Conservation (phyloP, 164 flowering plant genomes). For the Vitis rotundifolia region DNA sequence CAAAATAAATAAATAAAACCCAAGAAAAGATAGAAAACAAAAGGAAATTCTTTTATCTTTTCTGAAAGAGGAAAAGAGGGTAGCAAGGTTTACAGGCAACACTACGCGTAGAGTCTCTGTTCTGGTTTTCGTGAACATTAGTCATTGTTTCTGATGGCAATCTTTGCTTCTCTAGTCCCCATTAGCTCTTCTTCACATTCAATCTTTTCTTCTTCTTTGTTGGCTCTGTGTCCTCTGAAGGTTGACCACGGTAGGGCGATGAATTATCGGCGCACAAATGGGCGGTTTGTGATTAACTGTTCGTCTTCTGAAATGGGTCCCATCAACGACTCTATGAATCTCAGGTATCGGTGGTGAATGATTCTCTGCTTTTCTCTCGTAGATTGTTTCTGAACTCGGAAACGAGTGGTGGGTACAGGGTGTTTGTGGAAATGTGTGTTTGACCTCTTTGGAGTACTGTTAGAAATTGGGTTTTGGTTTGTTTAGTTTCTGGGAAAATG, state of each 20-base stretch:
- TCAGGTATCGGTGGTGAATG: slow-evolving; percentile 30
- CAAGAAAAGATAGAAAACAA: too few species aligned
- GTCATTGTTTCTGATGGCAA: slow-evolving; percentile 30
- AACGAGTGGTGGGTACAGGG: neutral
- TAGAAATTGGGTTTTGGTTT: neutral
- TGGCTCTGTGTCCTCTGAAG: slow-evolving; percentile 11
- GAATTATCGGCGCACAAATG: slow-evolving; percentile 9
- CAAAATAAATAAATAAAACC: too few species aligned
- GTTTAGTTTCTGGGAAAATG: neutral
- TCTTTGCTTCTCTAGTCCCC: slow-evolving; percentile 31
- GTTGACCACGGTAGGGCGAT: slow-evolving; percentile 5
- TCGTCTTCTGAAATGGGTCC: slow-evolving; percentile 42
- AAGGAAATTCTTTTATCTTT: too few species aligned
- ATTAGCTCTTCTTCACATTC: slow-evolving; percentile 14
- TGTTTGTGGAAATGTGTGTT: slow-evolving; percentile 27
- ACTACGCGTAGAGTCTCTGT: too few species aligned
- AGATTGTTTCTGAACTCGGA: neutral
- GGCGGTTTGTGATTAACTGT: slow-evolving; percentile 27
- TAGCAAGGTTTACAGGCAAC: too few species aligned
- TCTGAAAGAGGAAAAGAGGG: too few species aligned
- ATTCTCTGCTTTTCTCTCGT: neutral
- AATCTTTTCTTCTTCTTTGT: slow-evolving; percentile 26
- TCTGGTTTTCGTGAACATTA: neutral
- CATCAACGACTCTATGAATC: slow-evolving; percentile 27
- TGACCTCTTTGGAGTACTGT: neutral